Evolutionary conservation across 345 rosid genomes (phyloP), one percentile per base, ranked within the genome.

Genomic region (Acer campestre): DNA sequence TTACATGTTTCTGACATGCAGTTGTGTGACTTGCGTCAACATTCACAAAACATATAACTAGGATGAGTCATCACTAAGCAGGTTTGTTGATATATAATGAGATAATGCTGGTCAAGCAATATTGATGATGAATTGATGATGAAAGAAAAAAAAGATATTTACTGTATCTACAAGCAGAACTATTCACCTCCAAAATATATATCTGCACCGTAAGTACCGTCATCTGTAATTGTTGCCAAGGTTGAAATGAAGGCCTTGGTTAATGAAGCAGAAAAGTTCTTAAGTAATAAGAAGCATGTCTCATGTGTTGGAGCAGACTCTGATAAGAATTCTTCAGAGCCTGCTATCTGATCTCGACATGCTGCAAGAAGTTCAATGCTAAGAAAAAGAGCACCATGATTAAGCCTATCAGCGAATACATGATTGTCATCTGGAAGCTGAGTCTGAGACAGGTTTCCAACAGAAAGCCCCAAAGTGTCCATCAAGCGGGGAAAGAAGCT

Each of bases 331-430:
- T 79, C 78, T 65, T 76, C 80, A 38, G 84, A 79, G 76, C 71
- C 81, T 49, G 77, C 48, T 70, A 67, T 74, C 82, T 90, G 80
- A 77, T 95, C 93, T 86, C 88, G 87, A 75, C 90, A 87, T 74
- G 97, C 93, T 79, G 80, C 82, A 78, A 94, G 93, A 78, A 96
- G 90, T 78, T 87, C 87, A 42, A 87, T 78, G 83, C 88, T 84
- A 65, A 96, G 90, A 85, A 87, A 90, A 79, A 91, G 85, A 78
- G 90, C 89, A 75, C 95, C 98, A 61, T 85, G 84, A 82, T 84
- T 80, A 76, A 79, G 82, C 80, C 79, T 83, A 70, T 77, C 82
- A n/a, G 85, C 77, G 61, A 78, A 77, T 35, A 73, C 74, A 61
- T 58, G 74, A 53, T 80, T 77, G 55, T 22, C 81, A 64, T 78